Evolutionary conservation across 2,329 filamentous ascomycete species (phyloP), one percentile per base, ranked within the genome.

Genomic region (Lomentospora prolificans): DNA sequence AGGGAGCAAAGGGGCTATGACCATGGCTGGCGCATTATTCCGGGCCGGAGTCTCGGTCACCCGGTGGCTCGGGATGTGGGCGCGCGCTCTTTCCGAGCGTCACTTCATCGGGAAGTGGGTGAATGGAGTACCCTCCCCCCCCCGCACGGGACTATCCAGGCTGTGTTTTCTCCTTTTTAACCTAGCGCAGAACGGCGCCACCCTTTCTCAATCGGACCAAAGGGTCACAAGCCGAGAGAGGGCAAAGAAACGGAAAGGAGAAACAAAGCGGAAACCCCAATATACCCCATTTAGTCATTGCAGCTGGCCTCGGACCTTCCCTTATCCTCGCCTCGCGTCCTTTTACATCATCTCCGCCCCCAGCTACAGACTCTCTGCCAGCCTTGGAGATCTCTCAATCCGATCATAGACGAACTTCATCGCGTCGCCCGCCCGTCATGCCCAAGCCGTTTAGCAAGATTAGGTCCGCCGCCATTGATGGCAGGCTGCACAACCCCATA

Each of bases 401-500:
- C 22, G 41, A 3, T 5, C 24, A 10, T 12, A 19, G 24, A 25
- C 44, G 1, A 19, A 48, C 12, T 17, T 39, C 33, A 39, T 27
- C 48, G 12, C 14, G 22, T 30, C 48, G n/a, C 27, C 48, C 4
- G 51, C 61, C 62, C 14, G 60, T 60, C 17, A 65, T 67, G 60
- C 61, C 59, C 17, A 62, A 58, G 28, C 55, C 57, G 55, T 70
- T 69, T 41, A 62, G 60, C 54, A 61, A 55, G 27, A 61, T 76
- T 10, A 65, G 69, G 52, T 69, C 70, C 4, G 71, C 74, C 7
- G 69, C 72, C 9, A 70, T 73, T 8, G 73, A 77, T 52, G 70
- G 71, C 25, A 69, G 74, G 51, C 68, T 70, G 9, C 66, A 70
- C 50, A 78, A 74, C 58, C 60, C 72, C n/a, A 70, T 69, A 57